These are phyloP conservation scores for Tanacetum coccineum DNA, from an alignment of 129 eudicot genomes.

Conservation along the genomic window DNA sequence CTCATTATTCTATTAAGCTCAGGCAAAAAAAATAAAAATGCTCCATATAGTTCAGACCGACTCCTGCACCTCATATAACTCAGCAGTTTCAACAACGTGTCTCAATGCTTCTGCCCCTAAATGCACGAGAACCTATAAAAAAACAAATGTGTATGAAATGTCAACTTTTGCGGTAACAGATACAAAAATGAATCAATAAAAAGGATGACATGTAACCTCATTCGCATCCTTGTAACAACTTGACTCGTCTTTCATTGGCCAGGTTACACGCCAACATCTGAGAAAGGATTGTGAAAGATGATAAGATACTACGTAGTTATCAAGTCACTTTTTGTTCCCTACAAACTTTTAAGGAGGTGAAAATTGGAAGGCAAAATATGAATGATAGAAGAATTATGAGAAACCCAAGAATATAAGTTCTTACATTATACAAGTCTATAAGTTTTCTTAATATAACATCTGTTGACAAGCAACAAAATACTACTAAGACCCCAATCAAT, in stretches of 20 bases:
- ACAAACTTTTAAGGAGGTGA: too few relatives aligned
- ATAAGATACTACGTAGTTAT: slow-evolving; percentile 1
- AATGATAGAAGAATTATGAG: too few relatives aligned
- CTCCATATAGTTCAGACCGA: slow-evolving; percentile 9
- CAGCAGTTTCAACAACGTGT: slow-evolving; percentile 49
- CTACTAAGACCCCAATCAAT: too few relatives aligned
- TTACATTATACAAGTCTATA: too few relatives aligned
- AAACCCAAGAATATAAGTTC: too few relatives aligned
- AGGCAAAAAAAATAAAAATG: too few relatives aligned
- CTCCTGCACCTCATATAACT: slow-evolving; percentile 35
- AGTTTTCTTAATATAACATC: too few relatives aligned
- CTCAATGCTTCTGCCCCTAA: slow-evolving; percentile 64
- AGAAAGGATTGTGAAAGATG: slow-evolving; percentile 6
- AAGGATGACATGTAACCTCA: slow-evolving; percentile 45
- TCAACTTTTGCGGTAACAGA: not conserved
- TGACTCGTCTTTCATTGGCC: slow-evolving; percentile 83
- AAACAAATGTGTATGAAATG: not conserved
- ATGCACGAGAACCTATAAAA: slow-evolving; percentile 56
- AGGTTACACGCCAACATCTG: slow-evolving; percentile 85
- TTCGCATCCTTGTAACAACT: slow-evolving; percentile 77
- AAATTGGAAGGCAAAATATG: too few relatives aligned
- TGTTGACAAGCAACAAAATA: too few relatives aligned
- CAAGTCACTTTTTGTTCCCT: too few relatives aligned
- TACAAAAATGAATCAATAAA: not conserved
- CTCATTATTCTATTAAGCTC: too few relatives aligned